These are phyloP conservation scores for Lactarius trivialis DNA, from an alignment of 768 basidiomycete species.

Conservation along the genomic window DNA sequence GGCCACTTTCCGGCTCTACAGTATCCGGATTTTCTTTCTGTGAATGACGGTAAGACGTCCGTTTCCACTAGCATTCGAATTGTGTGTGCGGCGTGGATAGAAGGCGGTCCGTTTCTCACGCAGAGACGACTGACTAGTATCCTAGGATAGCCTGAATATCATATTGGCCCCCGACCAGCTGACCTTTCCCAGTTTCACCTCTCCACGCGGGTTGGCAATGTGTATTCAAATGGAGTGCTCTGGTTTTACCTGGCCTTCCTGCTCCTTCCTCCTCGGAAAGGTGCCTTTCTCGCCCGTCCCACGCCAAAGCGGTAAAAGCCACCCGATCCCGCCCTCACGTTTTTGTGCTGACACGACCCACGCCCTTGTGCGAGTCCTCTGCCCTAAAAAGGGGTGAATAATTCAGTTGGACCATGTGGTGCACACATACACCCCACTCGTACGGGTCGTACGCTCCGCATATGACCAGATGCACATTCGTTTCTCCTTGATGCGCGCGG, in stretches of 20 bases:
- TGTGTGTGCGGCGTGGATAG: not conserved
- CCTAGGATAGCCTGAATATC: not conserved
- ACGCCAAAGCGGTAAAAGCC: not conserved
- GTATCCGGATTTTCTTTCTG: not conserved
- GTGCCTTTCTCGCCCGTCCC: not conserved
- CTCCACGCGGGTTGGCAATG: not conserved
- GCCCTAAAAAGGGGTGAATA: not conserved
- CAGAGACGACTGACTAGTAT: not conserved
- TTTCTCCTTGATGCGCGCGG: not conserved
- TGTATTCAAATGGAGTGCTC: not conserved
- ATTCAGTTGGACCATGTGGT: not conserved
- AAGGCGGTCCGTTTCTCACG: not conserved
- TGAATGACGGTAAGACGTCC: not conserved
- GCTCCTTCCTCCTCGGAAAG: not conserved
- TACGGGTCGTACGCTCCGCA: too few species aligned
- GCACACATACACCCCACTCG: not conserved
- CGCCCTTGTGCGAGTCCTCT: not conserved
- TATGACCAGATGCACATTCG: not conserved
- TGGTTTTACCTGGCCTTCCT: not conserved
- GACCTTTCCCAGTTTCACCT: not conserved
- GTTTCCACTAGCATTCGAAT: not conserved
- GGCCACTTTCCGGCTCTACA: not conserved
- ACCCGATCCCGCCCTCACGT: not conserved
- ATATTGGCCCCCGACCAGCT: not conserved
- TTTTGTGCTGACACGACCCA: not conserved